Conservation (phyloP, 2,329 filamentous ascomycete genomes). For the Verticillium longisporum region DNA sequence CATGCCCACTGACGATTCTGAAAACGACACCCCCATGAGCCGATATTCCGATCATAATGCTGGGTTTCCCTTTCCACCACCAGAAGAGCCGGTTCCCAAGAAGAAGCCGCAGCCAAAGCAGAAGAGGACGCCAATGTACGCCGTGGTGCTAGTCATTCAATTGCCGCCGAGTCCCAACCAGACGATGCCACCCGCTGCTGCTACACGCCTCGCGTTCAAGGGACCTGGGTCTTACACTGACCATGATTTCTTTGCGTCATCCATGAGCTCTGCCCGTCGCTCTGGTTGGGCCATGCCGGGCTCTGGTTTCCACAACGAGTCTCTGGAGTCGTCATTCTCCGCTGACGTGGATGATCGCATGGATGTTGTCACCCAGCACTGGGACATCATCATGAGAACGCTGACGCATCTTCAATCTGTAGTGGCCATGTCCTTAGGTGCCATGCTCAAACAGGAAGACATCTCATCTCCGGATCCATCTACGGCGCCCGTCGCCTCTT, state of each 20-base stretch:
- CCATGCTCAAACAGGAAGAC: conserved; percentile 52
- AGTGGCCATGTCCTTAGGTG: conserved; percentile 43
- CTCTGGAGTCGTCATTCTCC: conserved; percentile 49
- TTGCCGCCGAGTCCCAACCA: conserved; percentile 48
- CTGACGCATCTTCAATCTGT: conserved; percentile 64
- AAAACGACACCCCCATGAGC: conserved; percentile 31
- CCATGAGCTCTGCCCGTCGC: conserved; percentile 57
- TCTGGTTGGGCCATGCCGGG: conserved; percentile 60
- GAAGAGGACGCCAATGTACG: conserved; percentile 71
- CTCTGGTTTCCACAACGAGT: conserved; percentile 48
- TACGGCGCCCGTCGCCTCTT: conserved; percentile 29
- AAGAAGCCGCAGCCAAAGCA: conserved; percentile 52
- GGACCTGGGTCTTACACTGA: conserved; percentile 59
- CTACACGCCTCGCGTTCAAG: conserved; percentile 48
- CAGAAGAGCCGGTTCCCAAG: conserved; percentile 19
- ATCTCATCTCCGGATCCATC: conserved; percentile 46
- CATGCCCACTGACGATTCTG: conserved; percentile 45
- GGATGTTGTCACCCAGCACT: conserved; percentile 69
- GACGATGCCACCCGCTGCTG: conserved; percentile 32
- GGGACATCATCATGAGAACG: conserved; percentile 74
- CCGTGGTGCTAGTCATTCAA: conserved; percentile 67
- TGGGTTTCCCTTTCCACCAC: conserved; percentile 55
- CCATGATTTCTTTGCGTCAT: conserved; percentile 62
- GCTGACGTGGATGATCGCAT: conserved; percentile 67
- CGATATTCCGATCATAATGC: conserved; percentile 39